These are phyloP conservation scores for Hypsizygus marmoreus DNA, from an alignment of 768 basidiomycete genomes.

Conservation along the genomic window DNA sequence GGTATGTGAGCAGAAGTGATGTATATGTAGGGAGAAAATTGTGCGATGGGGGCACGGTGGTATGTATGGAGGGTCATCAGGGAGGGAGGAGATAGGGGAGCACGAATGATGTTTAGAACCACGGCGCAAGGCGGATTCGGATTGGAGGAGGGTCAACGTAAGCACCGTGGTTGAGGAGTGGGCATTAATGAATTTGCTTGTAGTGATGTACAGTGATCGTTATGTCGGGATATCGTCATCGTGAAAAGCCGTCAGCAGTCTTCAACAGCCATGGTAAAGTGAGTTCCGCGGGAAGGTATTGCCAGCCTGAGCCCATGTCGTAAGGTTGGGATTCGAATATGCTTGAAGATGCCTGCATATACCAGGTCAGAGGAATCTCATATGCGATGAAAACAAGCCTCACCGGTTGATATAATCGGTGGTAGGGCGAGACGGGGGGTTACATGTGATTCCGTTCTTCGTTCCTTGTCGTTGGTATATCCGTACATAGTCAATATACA, in stretches of 20 bases:
- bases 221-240: constrained; percentile 3
- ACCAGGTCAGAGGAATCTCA: not conserved
- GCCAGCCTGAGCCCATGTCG: constrained; percentile 81
- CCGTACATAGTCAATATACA: constrained; percentile 90
- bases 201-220: constrained; percentile 8
- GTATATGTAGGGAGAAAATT: constrained; percentile 9
- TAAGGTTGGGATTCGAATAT: constrained; percentile 81
- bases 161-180: not conserved
- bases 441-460: constrained; percentile 73
- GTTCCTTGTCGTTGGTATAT: constrained; percentile 80
- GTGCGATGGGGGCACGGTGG: not conserved
- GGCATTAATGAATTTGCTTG: constrained; percentile 8
- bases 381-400: constrained; percentile 12
- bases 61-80: not conserved
- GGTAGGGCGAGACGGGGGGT: constrained; percentile 80
- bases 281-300: constrained; percentile 75
- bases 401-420: constrained; percentile 74
- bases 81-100: not conserved
- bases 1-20: constrained; percentile 18
- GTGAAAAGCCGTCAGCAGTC: not conserved
- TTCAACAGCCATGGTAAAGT: constrained; percentile 44
- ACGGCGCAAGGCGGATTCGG: not conserved
- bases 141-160: not conserved
- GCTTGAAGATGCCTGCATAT: constrained; percentile 43
- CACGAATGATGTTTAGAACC: not conserved